phyloP scores from a whole-genome alignment of 2,329 filamentous ascomycete genomes.

The Thielaviopsis musarum region DNA sequence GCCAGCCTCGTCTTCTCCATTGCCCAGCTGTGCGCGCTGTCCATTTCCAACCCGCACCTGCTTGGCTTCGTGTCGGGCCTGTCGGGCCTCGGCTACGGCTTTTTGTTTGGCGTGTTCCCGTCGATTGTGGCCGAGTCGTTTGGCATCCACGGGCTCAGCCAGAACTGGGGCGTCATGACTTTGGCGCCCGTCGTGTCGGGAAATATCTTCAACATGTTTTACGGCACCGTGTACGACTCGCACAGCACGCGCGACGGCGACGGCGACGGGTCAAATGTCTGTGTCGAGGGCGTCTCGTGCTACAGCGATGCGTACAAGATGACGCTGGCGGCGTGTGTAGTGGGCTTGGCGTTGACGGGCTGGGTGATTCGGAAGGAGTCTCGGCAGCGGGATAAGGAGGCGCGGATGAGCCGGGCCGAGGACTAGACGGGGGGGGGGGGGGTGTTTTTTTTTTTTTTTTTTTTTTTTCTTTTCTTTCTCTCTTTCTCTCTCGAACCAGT shows the following conservation, averaged over 20 bases:
- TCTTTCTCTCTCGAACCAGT: no score
- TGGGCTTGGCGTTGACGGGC: constrained; percentile 53
- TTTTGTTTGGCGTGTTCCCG: constrained; percentile 86
- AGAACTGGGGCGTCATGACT: constrained; percentile 96
- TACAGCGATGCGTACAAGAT: constrained; percentile 68
- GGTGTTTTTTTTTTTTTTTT: not conserved
- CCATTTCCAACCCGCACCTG: constrained; percentile 57
- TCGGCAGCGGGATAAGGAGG: constrained; percentile 20
- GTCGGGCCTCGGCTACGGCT: constrained; percentile 80
- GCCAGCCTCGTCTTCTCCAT: constrained; percentile 62
- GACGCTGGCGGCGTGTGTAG: constrained; percentile 53
- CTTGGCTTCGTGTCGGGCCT: constrained; percentile 66
- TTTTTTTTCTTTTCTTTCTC: not conserved
- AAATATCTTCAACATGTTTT: constrained; percentile 85
- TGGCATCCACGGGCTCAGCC: constrained; percentile 71
- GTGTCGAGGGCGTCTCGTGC: constrained; percentile 61
- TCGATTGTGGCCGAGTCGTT: constrained; percentile 82
- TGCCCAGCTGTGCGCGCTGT: constrained; percentile 62
- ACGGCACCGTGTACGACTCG: constrained; percentile 66
- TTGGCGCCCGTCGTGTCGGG: constrained; percentile 73
- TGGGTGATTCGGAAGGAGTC: constrained; percentile 44
- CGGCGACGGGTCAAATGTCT: constrained; percentile 53
- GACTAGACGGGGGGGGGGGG: constrained; percentile 19
- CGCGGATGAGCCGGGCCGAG: constrained; percentile 21
- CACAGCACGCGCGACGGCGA: constrained; percentile 56